Conservation (phyloP, 2,329 filamentous ascomycete genomes). For the Thielaviopsis punctulata region DNA sequence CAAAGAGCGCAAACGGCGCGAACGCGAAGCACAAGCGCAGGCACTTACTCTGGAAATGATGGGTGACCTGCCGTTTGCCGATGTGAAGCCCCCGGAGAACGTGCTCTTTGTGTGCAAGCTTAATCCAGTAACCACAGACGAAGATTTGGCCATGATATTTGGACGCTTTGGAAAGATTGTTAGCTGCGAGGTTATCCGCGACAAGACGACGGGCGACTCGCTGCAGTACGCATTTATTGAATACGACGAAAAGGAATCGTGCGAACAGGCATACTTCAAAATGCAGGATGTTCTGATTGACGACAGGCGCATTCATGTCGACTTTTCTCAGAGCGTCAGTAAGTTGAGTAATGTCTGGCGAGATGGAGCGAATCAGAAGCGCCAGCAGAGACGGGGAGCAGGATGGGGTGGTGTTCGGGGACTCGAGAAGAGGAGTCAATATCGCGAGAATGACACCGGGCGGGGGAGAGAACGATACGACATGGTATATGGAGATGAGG, state of each 20-base stretch:
- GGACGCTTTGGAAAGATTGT: slow-evolving; percentile 89
- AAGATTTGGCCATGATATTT: slow-evolving; percentile 90
- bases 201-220: slow-evolving; percentile 85
- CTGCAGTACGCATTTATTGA: slow-evolving; percentile 97
- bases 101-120: slow-evolving; percentile 96
- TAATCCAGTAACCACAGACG: slow-evolving; percentile 88
- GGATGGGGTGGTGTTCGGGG: slow-evolving; percentile 84
- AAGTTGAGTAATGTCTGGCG: slow-evolving; percentile 84
- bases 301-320: slow-evolving; percentile 91
- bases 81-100: slow-evolving; percentile 94
- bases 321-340: slow-evolving; percentile 89
- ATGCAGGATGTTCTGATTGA: slow-evolving; percentile 97
- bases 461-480: slow-evolving; percentile 31
- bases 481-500: slow-evolving; percentile 67
- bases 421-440: slow-evolving; percentile 81
- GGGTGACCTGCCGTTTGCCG: slow-evolving; percentile 89
- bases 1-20: slow-evolving; percentile 60
- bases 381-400: slow-evolving; percentile 40
- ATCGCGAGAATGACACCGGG: slow-evolving; percentile 47
- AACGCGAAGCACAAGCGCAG: slow-evolving; percentile 83
- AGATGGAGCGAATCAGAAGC: slow-evolving; percentile 66
- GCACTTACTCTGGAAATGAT: slow-evolving; percentile 95
- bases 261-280: slow-evolving; percentile 92
- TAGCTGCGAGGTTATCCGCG: slow-evolving; percentile 89
- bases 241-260: slow-evolving; percentile 80